Evolutionary conservation across 2,329 filamentous ascomycete genomes (phyloP), one percentile per base, ranked within the genome.

Genomic region (Trichoderma cornu-damae): DNA sequence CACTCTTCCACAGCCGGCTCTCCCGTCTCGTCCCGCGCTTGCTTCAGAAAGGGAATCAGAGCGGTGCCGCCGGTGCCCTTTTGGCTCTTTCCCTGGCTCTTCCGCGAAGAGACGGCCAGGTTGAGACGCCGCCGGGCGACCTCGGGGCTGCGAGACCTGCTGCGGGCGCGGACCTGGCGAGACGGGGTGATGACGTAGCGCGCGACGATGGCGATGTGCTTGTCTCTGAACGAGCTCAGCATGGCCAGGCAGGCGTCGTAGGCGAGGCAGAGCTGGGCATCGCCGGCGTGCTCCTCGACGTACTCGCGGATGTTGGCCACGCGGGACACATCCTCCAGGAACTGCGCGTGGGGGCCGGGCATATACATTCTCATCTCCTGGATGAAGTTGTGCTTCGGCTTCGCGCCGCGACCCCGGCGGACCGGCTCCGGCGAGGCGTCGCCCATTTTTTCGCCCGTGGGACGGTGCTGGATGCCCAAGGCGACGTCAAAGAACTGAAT

Each of bases 401-500:
- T 62, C 58, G 66, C 61, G 65, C 66, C 66, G 32, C 51, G 14
- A 6, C 68, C 64, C 42, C 81, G 79, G 51, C 77, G 76, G 34
- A 78, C 78, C 4, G 72, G 71, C 22, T 76, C 74, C 11, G 75
- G 72, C 2, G 73, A 68, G 14, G 71, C 65, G 46, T 75, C 75
- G 16, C 75, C 75, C 70, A n/a, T n/a, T n/a, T 82, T 87, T 63
- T 89, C 84, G 37, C 93, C 93, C 0, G 94, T 97, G 0, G 93
- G 91, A 7, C 89, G 85, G 72, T 99, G 94, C 68, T 94, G 87
- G 52, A 99, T 83, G 42, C 91, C 91, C 2, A 99, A 83, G 1
- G 90, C 85, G 49, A 97, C 85, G 70, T 99, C 94, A 68, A 97
- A 97, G 77, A 97, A 96, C 66, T 99, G 94, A 61, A 99, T 94